Conservation (phyloP, 805 yeast genomes). For the Nakazawaea siamensis region DNA sequence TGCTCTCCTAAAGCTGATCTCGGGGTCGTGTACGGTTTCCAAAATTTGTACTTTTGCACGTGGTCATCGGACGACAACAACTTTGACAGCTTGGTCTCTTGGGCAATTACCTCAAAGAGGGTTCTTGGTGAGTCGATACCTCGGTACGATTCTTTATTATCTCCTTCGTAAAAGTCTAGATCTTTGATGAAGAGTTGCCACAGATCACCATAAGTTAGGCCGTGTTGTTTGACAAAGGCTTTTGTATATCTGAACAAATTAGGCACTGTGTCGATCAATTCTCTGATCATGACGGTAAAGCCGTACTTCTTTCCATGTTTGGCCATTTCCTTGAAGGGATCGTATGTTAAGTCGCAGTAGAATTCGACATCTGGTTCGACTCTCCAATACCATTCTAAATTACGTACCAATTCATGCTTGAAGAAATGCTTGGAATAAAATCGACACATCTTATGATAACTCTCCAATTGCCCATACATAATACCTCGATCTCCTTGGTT, state of each 20-base stretch:
- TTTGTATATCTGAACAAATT: conserved; percentile 68
- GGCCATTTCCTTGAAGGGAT: conserved; percentile 81
- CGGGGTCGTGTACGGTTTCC: no score
- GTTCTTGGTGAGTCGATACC: conserved; percentile 17
- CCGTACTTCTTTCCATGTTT: conserved; percentile 68
- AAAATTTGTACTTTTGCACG: no score
- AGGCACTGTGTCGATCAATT: conserved; percentile 76
- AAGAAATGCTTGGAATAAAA: conserved; percentile 79
- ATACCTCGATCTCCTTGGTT: conserved; percentile 78
- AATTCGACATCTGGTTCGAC: conserved; percentile 91
- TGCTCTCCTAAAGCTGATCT: conserved; percentile 14
- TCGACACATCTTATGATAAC: conserved; percentile 95
- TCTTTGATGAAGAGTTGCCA: conserved; percentile 60
- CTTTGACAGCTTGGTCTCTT: not conserved
- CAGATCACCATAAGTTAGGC: conserved; percentile 45
- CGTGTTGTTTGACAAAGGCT: conserved; percentile 43
- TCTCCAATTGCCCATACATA: conserved; percentile 72
- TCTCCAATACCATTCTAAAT: conserved; percentile 91
- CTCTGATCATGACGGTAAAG: conserved; percentile 72
- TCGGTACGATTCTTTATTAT: conserved; percentile 21
- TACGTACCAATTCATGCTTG: conserved; percentile 63
- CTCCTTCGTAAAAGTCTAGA: conserved; percentile 25
- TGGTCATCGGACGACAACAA: not conserved
- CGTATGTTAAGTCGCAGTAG: conserved; percentile 86
- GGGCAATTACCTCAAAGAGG: conserved; percentile 16